Evolutionary conservation across 352 stramenopile species (phyloP).

Genomic region (Phytophthora melonis): DNA sequence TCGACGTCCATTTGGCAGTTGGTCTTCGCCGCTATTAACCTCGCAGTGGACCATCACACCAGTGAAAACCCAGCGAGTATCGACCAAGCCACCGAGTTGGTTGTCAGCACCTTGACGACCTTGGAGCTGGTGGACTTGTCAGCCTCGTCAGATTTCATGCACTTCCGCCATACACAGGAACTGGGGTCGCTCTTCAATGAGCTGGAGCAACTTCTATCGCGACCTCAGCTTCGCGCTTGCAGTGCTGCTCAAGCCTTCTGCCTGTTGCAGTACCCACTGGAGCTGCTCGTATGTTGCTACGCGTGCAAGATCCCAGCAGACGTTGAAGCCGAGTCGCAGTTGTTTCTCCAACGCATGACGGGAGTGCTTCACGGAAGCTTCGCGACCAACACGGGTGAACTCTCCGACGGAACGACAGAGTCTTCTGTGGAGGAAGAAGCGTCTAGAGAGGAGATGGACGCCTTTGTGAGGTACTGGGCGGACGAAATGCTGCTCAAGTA

Average conservation of each 20-base stretch:
- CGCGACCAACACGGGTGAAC: neutral
- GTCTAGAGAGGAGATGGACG: slow-evolving; percentile 25
- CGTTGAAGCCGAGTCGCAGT: slow-evolving; percentile 22
- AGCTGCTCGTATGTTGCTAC: slow-evolving; percentile 51
- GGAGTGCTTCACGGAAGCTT: slow-evolving; percentile 18
- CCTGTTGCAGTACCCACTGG: slow-evolving; percentile 55
- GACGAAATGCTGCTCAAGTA: slow-evolving; percentile 62
- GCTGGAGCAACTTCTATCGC: slow-evolving; percentile 32
- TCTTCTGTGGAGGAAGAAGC: neutral
- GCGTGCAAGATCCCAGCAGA: slow-evolving; percentile 38
- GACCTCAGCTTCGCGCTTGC: slow-evolving; percentile 25
- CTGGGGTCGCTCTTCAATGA: slow-evolving; percentile 29
- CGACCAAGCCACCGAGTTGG: slow-evolving; percentile 45
- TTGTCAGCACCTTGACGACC: slow-evolving; percentile 47
- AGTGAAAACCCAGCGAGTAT: slow-evolving; percentile 3
- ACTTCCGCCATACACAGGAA: slow-evolving; percentile 3
- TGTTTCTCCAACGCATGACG: slow-evolving; percentile 34
- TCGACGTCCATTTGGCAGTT: slow-evolving; percentile 43
- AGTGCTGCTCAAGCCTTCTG: slow-evolving; percentile 36
- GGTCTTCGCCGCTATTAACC: slow-evolving; percentile 37
- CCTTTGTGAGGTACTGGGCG: slow-evolving; percentile 44
- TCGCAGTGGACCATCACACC: slow-evolving; percentile 25
- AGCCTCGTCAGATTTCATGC: slow-evolving; percentile 32
- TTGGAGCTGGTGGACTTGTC: slow-evolving; percentile 53
- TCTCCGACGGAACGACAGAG: neutral